Evolutionary conservation across 345 rosid genomes (phyloP), one percentile per base, ranked within the genome.

Genomic region (Camelina neglecta): DNA sequence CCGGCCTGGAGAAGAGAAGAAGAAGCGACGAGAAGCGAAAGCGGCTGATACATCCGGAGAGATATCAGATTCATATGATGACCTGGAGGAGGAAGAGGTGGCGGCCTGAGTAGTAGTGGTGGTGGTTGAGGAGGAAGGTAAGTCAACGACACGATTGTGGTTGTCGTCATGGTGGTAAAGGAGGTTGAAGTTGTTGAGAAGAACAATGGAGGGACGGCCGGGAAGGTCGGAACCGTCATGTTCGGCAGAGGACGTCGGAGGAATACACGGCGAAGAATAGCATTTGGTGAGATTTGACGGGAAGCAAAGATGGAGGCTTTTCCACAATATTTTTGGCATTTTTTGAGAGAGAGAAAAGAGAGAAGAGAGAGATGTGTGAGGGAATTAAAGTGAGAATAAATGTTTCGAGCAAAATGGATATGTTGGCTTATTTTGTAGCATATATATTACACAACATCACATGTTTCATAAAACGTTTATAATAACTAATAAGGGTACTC

Each of bases 21-120:
- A 94, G 82, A 93, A 88, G 71, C 97, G 94, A n/a, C 80, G 90
- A 48, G 98, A 91, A 63, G 97, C 94, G n/a, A 83, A 85, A 15
- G 86, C 74, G 57, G 94, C 75, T 63, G 97, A 78, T 57, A 93
- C 72, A 78, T 93, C 96, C 4, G 86, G 90, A 57, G 76, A 64
- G 7, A 77, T 65, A 56, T 76, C 82, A 0, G 81, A 58, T 41
- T 80, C 73, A 29, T 61, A 82, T 2, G 85, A 78, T 67, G 75
- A 57, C 23, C 87, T 74, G 73, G 85, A 76, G 21, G 79, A 60
- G 66, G 82, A 57, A 49, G 86, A 72, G 62, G 83, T 57, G 31
- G 80, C 45, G 50, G 68, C 16, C 20, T 65, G n/a, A 53, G 71
- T 29, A 29, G 31, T 45, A 31, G 76, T 65, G 55, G 39, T 11